These are phyloP conservation scores for Podospora didyma DNA, from an alignment of 495 filamentous ascomycete genomes.

Conservation along the genomic window DNA sequence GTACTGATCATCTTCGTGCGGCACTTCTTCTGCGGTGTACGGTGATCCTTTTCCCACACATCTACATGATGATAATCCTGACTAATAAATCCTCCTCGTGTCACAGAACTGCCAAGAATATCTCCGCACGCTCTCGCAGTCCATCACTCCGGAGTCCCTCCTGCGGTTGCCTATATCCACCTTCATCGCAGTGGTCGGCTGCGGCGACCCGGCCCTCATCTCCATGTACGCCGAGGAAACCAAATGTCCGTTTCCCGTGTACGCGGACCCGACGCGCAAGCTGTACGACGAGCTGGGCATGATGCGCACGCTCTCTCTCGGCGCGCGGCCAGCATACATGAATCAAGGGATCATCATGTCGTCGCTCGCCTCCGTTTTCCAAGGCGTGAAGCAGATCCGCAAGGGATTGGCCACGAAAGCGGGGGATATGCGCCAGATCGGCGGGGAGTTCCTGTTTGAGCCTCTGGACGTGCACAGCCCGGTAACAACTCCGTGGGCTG, in stretches of 20 bases:
- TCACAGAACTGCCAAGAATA: constrained; percentile 73
- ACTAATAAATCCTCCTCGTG: too few relatives aligned
- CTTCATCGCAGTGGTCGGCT: constrained; percentile 70
- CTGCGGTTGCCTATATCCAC: constrained; percentile 54
- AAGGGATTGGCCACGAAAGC: constrained; percentile 55
- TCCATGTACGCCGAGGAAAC: constrained; percentile 60
- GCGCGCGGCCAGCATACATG: constrained; percentile 64
- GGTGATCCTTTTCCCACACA: too few relatives aligned
- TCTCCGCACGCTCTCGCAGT: constrained; percentile 56
- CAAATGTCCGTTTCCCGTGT: constrained; percentile 72
- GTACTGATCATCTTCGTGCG: constrained; percentile 78
- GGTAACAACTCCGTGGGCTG: constrained; percentile 26
- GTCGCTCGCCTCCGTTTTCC: constrained; percentile 48
- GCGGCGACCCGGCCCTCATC: constrained; percentile 72
- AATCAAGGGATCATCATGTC: constrained; percentile 42
- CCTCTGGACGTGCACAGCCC: constrained; percentile 30
- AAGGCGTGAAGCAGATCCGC: constrained; percentile 51
- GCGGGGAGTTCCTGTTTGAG: constrained; percentile 83
- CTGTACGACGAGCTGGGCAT: constrained; percentile 73
- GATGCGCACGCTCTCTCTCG: constrained; percentile 58
- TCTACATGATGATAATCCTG: too few relatives aligned
- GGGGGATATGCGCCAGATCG: constrained; percentile 67
- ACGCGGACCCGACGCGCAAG: constrained; percentile 66
- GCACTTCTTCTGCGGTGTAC: constrained; percentile 87
- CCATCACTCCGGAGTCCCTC: constrained; percentile 55